Conservation (phyloP, 306 rosid species). For the Benincasa hispida region DNA sequence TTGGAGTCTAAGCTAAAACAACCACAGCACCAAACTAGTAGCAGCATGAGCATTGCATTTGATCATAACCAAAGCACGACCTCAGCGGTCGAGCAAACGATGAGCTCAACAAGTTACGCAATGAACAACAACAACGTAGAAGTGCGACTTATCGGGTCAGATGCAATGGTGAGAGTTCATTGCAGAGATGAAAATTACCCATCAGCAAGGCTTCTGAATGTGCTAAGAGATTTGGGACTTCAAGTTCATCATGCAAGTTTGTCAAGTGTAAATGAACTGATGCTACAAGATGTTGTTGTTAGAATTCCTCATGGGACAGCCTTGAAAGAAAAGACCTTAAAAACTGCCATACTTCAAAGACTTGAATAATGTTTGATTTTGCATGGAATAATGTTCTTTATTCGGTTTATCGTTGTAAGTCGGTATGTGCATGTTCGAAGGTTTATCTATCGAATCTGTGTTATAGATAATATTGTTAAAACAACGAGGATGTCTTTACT, state of each 20-base stretch:
- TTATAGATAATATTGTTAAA: background rate
- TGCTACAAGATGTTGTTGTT: conserved; percentile 58
- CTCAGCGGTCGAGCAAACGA: background rate
- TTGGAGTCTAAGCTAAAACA: conserved; percentile 12
- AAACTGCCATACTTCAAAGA: conserved; percentile 22
- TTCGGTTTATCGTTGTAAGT: background rate
- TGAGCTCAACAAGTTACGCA: background rate
- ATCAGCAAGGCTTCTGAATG: conserved; percentile 38
- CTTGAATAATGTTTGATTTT: background rate
- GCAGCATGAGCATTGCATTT: background rate
- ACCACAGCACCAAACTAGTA: background rate
- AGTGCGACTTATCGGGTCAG: conserved; percentile 34
- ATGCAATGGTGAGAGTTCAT: conserved; percentile 47
- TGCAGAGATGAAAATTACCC: conserved; percentile 37
- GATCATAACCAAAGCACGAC: background rate
- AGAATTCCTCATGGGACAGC: conserved; percentile 22
- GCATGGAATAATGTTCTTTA: background rate
- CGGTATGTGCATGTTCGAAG: background rate
- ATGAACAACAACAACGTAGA: conserved; percentile 17
- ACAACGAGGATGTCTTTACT: background rate
- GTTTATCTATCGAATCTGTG: too few relatives aligned
- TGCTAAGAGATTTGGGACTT: conserved; percentile 33
- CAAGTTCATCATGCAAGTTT: conserved; percentile 39
- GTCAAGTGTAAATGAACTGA: conserved; percentile 35
- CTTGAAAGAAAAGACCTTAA: conserved; percentile 25